phyloP scores from a whole-genome alignment of 2,329 filamentous ascomycete genomes.

The Calonectria henricotiae region DNA sequence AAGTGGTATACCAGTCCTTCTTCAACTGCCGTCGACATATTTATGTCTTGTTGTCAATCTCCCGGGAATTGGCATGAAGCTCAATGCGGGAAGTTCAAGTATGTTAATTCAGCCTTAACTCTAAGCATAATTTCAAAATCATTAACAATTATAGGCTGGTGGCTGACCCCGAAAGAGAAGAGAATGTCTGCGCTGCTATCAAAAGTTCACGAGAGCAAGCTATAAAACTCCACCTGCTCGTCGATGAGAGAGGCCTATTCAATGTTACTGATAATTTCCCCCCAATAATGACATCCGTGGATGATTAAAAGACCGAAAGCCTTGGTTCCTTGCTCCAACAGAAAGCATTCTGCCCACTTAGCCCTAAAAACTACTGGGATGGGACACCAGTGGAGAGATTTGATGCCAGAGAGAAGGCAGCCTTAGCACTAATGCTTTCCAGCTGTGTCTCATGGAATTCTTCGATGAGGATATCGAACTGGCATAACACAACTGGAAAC shows the following conservation, averaged over 20 bases:
- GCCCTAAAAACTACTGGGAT: not conserved
- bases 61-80: constrained; percentile 13
- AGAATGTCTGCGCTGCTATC: not conserved
- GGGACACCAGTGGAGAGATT: not conserved
- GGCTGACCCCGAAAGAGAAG: not conserved
- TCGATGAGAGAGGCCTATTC: constrained; percentile 7
- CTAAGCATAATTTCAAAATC: not conserved
- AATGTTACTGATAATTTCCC: constrained; percentile 17
- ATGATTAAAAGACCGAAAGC: constrained; percentile 1
- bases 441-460: constrained; percentile 25
- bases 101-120: not conserved
- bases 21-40: constrained; percentile 8
- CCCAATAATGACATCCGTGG: not conserved
- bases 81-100: constrained; percentile 18
- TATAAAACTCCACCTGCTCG: not conserved
- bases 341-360: not conserved
- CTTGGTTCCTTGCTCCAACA: not conserved
- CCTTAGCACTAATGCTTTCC: constrained; percentile 2
- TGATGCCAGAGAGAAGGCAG: not conserved
- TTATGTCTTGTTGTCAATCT: constrained; percentile 16
- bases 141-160: not conserved
- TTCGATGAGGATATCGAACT: constrained; percentile 13
- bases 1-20: constrained; percentile 13
- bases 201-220: constrained; percentile 9
- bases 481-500: constrained; percentile 9